Conservation (phyloP, 83 land plant genomes). For the Thuja plicata region DNA sequence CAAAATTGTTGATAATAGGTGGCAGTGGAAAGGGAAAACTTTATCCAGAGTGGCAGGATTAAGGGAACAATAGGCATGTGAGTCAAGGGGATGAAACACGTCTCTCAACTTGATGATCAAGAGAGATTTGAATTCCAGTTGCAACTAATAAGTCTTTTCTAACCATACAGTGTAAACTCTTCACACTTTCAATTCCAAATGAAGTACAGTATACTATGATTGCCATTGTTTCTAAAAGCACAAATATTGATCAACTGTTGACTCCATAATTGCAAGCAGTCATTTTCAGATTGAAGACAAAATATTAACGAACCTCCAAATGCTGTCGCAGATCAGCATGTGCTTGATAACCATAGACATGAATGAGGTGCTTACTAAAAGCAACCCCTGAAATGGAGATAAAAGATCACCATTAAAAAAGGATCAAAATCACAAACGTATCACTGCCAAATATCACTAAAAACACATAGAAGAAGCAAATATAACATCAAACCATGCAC, state of each 20-base stretch:
- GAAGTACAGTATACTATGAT: background rate
- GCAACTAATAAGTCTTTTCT: background rate
- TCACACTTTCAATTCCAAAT: background rate
- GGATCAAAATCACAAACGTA: background rate
- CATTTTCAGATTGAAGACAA: background rate
- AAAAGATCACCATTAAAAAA: constrained; percentile 9
- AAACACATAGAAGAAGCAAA: background rate
- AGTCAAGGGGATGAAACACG: background rate
- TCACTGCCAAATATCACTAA: background rate
- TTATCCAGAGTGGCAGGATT: background rate
- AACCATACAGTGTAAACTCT: background rate
- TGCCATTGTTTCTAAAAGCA: background rate
- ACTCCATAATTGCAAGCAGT: background rate
- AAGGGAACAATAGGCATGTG: background rate
- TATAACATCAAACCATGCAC: background rate
- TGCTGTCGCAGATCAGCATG: constrained; percentile 65
- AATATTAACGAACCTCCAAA: constrained; percentile 48
- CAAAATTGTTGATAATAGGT: background rate
- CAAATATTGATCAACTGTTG: background rate
- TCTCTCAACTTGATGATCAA: background rate
- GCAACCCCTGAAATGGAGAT: constrained; percentile 63
- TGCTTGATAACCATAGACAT: constrained; percentile 55
- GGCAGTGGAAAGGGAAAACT: background rate
- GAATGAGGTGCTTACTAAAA: constrained; percentile 71
- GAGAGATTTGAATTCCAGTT: background rate